phyloP scores from a whole-genome alignment of 2,329 filamentous ascomycete species.

The Diaporthe sp. region DNA sequence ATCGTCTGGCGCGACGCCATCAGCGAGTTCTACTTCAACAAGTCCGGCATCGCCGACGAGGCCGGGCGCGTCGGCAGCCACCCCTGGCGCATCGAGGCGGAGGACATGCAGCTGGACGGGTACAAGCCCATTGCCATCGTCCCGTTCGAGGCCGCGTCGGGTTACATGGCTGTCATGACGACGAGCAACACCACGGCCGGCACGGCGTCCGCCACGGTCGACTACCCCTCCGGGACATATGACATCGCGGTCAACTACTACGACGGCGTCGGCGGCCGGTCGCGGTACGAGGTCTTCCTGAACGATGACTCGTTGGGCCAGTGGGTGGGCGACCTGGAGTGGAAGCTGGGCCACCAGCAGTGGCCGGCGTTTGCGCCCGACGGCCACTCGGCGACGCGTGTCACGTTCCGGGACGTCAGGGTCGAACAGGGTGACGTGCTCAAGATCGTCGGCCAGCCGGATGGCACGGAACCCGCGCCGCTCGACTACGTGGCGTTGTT shows the following conservation, averaged over 20 bases:
- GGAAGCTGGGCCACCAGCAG: slow-evolving; percentile 70
- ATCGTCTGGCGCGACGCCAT: slow-evolving; percentile 80
- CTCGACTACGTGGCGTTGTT: slow-evolving; percentile 77
- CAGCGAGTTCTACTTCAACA: slow-evolving; percentile 73
- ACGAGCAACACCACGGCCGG: slow-evolving; percentile 64
- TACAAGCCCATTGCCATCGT: slow-evolving; percentile 68
- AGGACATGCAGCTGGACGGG: slow-evolving; percentile 72
- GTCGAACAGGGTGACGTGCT: slow-evolving; percentile 66
- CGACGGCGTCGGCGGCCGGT: slow-evolving; percentile 70
- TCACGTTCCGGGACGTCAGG: slow-evolving; percentile 68
- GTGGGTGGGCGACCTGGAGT: slow-evolving; percentile 74
- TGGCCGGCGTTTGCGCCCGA: slow-evolving; percentile 68
- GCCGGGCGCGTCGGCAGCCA: slow-evolving; percentile 70
- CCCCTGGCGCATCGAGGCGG: slow-evolving; percentile 77
- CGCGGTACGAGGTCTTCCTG: slow-evolving; percentile 68
- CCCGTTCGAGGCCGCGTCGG: slow-evolving; percentile 73
- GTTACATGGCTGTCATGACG: slow-evolving; percentile 68
- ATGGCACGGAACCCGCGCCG: slow-evolving; percentile 74
- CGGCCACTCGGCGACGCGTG: slow-evolving; percentile 74
- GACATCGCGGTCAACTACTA: slow-evolving; percentile 77
- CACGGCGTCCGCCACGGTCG: slow-evolving; percentile 61
- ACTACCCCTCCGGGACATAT: slow-evolving; percentile 68
- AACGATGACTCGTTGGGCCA: slow-evolving; percentile 65
- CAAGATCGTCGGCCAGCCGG: slow-evolving; percentile 68
- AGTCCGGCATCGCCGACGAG: slow-evolving; percentile 72